Percentiles rank a stretch among this genome's conserved stretches.
Conservation (phyloP, 306 rosid genomes). For the Dicorynia guianensis region DNA sequence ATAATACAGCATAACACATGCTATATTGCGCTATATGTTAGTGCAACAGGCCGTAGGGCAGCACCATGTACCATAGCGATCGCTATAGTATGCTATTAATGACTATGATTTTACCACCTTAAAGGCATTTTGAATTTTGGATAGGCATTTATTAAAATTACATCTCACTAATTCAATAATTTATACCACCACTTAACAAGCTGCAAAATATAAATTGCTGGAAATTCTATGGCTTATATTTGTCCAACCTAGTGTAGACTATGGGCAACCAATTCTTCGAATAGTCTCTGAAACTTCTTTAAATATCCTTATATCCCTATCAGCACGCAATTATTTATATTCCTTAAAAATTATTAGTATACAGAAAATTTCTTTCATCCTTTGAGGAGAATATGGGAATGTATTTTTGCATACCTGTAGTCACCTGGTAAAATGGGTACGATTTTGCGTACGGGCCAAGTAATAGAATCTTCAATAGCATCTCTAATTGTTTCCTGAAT, state of each 20-base stretch:
- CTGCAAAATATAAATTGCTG: neutral
- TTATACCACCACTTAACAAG: neutral
- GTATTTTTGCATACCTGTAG: constrained; percentile 67
- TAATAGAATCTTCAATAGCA: constrained; percentile 88
- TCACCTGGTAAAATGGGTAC: constrained; percentile 88
- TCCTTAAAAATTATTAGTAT: neutral
- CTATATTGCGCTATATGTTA: too few relatives aligned
- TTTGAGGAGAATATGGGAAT: constrained; percentile 14
- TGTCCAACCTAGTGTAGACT: neutral
- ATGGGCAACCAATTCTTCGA: neutral
- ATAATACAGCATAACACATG: too few relatives aligned
- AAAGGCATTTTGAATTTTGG: neutral
- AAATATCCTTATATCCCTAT: neutral
- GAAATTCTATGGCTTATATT: neutral
- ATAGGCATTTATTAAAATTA: neutral
- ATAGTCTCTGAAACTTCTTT: neutral
- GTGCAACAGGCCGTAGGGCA: too few relatives aligned
- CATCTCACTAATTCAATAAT: neutral
- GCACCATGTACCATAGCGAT: too few relatives aligned
- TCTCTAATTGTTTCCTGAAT: constrained; percentile 86
- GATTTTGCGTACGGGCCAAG: constrained; percentile 89
- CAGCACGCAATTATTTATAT: neutral
- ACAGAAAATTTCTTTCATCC: neutral
- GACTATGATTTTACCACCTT: too few relatives aligned
- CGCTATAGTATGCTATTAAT: too few relatives aligned